Evolutionary conservation across 768 basidiomycete species (phyloP), one percentile per base, ranked within the genome.

Genomic region (Mycena belliarum): DNA sequence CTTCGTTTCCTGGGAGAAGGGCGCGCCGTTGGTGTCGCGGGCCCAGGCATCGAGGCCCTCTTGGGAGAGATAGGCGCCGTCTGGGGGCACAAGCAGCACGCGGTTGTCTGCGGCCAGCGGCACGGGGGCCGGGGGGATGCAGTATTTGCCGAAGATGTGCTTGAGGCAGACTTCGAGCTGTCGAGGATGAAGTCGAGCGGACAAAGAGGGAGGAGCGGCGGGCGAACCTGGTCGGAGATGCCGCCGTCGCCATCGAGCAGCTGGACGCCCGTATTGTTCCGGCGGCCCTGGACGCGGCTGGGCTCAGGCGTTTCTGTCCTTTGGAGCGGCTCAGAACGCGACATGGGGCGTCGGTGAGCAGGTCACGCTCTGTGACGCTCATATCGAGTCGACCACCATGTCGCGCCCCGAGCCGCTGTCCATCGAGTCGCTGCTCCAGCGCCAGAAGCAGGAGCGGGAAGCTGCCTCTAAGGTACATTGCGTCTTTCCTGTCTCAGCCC

Each of bases 361-460:
- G n/a, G n/a, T n/a, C n/a, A n/a, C n/a, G n/a, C n/a, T n/a, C n/a
- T n/a, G n/a, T n/a, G n/a, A n/a, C n/a, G n/a, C n/a, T n/a, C n/a
- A n/a, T n/a, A n/a, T n/a, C n/a, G n/a, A n/a, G n/a, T n/a, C 26
- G 43, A 47, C 60, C 48, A 66, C 68, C 70, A 86, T 87, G 79
- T 67, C 80, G 63, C 76, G 77, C 63, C 61, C 82, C 43, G 84
- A 88, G 69, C 95, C 95, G 1, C 76, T 97, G 38, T 96, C 94
- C 6, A 95, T 98, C 59, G 93, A 97, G 68, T 79, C 83, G 35
- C 75, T 98, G 58, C 78, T 98, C 24, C 85, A 89, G 65, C 91
- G 88, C 74, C 96, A 98, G 74, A 87, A 84, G 64, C 84, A 79
- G 35, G 95, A 96, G 69, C 93, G 89, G 66, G 94, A 97, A 59